Evolutionary conservation across 306 rosid genomes (phyloP).

Genomic region (Cucurbita ficifolia): DNA sequence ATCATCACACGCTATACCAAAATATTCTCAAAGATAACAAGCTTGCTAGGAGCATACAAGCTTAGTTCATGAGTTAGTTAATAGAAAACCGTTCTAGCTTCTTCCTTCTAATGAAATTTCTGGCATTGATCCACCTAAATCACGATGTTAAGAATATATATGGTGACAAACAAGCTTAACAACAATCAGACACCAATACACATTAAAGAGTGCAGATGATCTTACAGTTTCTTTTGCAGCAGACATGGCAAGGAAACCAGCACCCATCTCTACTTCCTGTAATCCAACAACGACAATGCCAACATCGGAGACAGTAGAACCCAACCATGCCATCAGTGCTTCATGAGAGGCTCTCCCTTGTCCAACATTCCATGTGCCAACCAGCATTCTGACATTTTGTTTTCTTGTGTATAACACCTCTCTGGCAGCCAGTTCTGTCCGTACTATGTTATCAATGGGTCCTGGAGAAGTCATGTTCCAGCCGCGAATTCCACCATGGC

Average conservation of each 20-base stretch:
- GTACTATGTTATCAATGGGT: slow-evolving; percentile 52
- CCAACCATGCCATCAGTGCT: slow-evolving; percentile 75
- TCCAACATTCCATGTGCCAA: slow-evolving; percentile 98
- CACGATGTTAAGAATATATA: background rate
- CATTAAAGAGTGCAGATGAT: slow-evolving; percentile 5
- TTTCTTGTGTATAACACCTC: slow-evolving; percentile 48
- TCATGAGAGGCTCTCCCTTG: slow-evolving; percentile 93
- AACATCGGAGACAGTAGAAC: slow-evolving; percentile 73
- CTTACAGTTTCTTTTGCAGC: slow-evolving; percentile 98
- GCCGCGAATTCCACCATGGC: slow-evolving; percentile 91
- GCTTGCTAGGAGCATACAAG: background rate
- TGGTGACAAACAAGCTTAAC: background rate
- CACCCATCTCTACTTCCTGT: slow-evolving; percentile 99
- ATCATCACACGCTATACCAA: background rate
- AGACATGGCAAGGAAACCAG: slow-evolving; percentile 98
- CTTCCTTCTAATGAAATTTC: background rate
- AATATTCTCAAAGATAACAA: background rate
- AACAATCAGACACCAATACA: slow-evolving; percentile 1
- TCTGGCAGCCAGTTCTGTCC: slow-evolving; percentile 56
- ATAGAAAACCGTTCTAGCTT: background rate
- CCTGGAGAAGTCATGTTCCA: slow-evolving; percentile 89
- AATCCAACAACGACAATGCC: slow-evolving; percentile 89
- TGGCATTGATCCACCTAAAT: background rate
- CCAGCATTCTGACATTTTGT: slow-evolving; percentile 60
- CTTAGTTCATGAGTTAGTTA: background rate